Percentiles rank a stretch among this genome's conserved stretches.
Conservation (phyloP, 2,329 filamentous ascomycete species). For the Fusarium chlamydosporum region DNA sequence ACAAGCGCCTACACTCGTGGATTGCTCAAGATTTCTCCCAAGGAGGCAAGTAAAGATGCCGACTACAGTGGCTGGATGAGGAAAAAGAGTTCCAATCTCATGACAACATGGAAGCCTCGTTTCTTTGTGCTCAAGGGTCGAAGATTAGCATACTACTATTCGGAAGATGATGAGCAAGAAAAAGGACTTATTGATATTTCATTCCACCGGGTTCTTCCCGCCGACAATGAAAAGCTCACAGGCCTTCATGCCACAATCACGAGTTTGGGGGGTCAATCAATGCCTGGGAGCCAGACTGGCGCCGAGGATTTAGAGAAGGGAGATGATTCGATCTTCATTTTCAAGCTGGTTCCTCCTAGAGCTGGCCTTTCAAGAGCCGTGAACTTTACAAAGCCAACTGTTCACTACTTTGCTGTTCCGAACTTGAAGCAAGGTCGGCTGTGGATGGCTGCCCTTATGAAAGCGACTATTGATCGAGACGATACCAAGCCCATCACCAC, state of each 20-base stretch:
- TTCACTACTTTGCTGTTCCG: slow-evolving; percentile 97
- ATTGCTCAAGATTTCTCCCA: slow-evolving; percentile 82
- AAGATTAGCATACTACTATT: slow-evolving; percentile 95
- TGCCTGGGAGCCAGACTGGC: slow-evolving; percentile 66
- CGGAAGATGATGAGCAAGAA: slow-evolving; percentile 91
- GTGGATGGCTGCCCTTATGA: slow-evolving; percentile 99
- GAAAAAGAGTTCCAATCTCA: slow-evolving; percentile 95
- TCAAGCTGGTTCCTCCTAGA: slow-evolving; percentile 95
- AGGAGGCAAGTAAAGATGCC: slow-evolving; percentile 85
- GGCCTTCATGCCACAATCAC: slow-evolving; percentile 93
- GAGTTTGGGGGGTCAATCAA: slow-evolving; percentile 68
- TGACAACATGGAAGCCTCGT: slow-evolving; percentile 97
- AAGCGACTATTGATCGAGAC: slow-evolving; percentile 97
- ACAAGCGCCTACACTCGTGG: slow-evolving; percentile 95
- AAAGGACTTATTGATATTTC: slow-evolving; percentile 98
- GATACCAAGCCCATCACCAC: slow-evolving; percentile 83
- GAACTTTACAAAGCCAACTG: slow-evolving; percentile 96
- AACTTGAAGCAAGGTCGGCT: slow-evolving; percentile 88
- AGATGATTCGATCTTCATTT: slow-evolving; percentile 90
- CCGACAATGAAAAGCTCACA: slow-evolving; percentile 90
- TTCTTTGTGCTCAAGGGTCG: slow-evolving; percentile 95
- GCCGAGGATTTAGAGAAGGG: slow-evolving; percentile 59
- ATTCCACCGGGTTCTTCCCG: slow-evolving; percentile 94
- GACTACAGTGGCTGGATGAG: slow-evolving; percentile 99
- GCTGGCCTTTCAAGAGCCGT: slow-evolving; percentile 89